Evolutionary conservation across 108 stramenopile genomes (phyloP).

Genomic region (Bacterosira constricta): DNA sequence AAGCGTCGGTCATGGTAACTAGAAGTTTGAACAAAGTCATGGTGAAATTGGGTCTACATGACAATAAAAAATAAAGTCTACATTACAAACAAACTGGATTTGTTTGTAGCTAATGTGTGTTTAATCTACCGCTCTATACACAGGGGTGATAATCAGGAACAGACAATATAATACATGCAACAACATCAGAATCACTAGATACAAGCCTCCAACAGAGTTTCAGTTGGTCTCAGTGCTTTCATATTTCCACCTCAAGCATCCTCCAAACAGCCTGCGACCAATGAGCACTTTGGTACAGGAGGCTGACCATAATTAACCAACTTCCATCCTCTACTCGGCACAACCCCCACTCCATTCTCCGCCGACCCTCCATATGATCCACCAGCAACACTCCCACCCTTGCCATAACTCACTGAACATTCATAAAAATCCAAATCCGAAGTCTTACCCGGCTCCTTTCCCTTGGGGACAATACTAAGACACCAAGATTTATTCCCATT

Average conservation of each 20-base stretch:
- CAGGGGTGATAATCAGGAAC: too few relatives aligned
- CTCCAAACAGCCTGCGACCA: conserved; percentile 39
- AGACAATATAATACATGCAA: too few relatives aligned
- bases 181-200: too few relatives aligned
- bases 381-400: conserved; percentile 4
- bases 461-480: conserved; percentile 82
- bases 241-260: conserved; percentile 18
- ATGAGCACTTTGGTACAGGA: conserved; percentile 43
- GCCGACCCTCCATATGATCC: conserved; percentile 7
- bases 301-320: conserved; percentile 46
- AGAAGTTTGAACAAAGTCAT: too few relatives aligned
- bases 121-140: too few relatives aligned
- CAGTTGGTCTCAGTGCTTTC: too few relatives aligned
- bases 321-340: conserved; percentile 45
- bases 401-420: conserved; percentile 43
- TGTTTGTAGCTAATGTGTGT: neutral
- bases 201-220: too few relatives aligned
- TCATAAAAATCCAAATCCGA: conserved; percentile 88
- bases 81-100: too few relatives aligned
- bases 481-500: conserved; percentile 89
- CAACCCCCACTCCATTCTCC: conserved; percentile 33
- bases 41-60: neutral
- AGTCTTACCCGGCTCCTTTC: conserved; percentile 75
- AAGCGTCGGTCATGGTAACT: too few relatives aligned
- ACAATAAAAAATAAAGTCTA: too few relatives aligned